phyloP scores from a whole-genome alignment of 495 filamentous ascomycete species.

The Endocarpon pusillum region DNA sequence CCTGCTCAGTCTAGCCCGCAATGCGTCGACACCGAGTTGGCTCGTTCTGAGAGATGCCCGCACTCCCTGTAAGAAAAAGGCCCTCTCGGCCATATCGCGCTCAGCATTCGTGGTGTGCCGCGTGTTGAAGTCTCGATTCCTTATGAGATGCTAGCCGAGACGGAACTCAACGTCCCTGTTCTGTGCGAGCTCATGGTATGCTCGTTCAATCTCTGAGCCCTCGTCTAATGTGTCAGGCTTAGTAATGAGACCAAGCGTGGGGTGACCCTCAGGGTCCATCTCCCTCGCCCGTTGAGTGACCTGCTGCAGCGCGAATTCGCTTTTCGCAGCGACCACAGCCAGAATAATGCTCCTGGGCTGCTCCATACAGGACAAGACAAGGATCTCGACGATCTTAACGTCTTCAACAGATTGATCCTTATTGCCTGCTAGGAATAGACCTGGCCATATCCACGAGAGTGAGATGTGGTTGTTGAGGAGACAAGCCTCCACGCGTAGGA shows the following conservation, averaged over 20 bases:
- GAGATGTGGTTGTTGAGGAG: constrained; percentile 41
- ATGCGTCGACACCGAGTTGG: constrained; percentile 13
- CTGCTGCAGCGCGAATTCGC: constrained; percentile 31
- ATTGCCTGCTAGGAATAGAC: constrained; percentile 32
- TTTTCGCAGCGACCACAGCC: constrained; percentile 28
- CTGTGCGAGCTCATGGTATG: constrained; percentile 34
- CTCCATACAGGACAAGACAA: constrained; percentile 19
- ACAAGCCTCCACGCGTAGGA: constrained; percentile 46
- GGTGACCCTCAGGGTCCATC: constrained; percentile 25
- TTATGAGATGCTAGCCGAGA: constrained; percentile 55
- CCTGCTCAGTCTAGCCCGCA: constrained; percentile 17
- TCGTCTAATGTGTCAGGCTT: constrained; percentile 26
- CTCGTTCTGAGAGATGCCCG: constrained; percentile 19
- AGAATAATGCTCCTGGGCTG: constrained; percentile 20
- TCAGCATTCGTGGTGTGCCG: constrained; percentile 9
- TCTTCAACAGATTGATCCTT: constrained; percentile 14
- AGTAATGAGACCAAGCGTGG: constrained; percentile 39
- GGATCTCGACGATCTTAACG: constrained; percentile 15
- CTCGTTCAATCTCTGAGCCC: constrained; percentile 21
- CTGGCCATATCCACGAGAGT: constrained; percentile 52
- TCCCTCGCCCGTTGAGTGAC: constrained; percentile 27
- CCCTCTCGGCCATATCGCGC: constrained; percentile 15
- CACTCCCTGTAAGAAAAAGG: constrained; percentile 17
- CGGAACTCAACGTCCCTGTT: constrained; percentile 45
- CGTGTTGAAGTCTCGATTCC: constrained; percentile 36